Percentiles rank a stretch among this genome's conserved stretches.
phyloP scores from a whole-genome alignment of 306 rosid species.

The Biancaea sappan region DNA sequence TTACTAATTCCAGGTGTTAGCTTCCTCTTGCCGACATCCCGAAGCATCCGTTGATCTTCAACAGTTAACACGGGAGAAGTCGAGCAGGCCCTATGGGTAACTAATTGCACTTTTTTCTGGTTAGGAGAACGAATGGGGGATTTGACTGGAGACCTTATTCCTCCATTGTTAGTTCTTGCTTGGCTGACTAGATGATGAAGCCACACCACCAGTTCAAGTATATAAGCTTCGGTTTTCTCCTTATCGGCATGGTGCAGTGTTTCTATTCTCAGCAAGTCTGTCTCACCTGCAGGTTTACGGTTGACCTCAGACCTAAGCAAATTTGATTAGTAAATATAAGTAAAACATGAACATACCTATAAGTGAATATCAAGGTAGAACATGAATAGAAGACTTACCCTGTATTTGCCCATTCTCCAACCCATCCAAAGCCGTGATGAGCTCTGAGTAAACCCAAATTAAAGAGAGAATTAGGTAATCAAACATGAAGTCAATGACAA shows the following conservation, averaged over 20 bases:
- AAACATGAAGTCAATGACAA: constrained; percentile 12
- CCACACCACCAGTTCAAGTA: constrained; percentile 91
- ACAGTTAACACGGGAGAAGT: constrained; percentile 66
- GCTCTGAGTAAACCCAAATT: constrained; percentile 59
- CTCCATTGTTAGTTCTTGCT: constrained; percentile 69
- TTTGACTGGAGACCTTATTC: constrained; percentile 87
- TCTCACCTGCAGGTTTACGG: constrained; percentile 73
- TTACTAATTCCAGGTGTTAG: constrained; percentile 91
- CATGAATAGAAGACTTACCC: constrained; percentile 61
- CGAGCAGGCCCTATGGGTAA: constrained; percentile 52
- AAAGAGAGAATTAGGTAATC: constrained; percentile 27
- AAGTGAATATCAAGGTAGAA: constrained; percentile 20
- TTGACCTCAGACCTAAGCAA: constrained; percentile 70
- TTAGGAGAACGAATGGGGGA: constrained; percentile 82
- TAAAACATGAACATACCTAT: constrained; percentile 39
- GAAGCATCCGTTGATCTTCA: constrained; percentile 94
- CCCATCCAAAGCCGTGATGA: constrained; percentile 99
- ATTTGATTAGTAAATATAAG: constrained; percentile 19
- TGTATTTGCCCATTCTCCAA: constrained; percentile 99
- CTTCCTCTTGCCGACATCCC: constrained; percentile 77
- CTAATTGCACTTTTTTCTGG: constrained; percentile 53
- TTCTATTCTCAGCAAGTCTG: constrained; percentile 79
- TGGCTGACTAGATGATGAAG: constrained; percentile 88
- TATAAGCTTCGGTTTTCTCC: constrained; percentile 73
- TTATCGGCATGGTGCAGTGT: constrained; percentile 95